Base-by-base conservation (phyloP, 768 basidiomycete genomes). In the Mycena pura region DNA sequence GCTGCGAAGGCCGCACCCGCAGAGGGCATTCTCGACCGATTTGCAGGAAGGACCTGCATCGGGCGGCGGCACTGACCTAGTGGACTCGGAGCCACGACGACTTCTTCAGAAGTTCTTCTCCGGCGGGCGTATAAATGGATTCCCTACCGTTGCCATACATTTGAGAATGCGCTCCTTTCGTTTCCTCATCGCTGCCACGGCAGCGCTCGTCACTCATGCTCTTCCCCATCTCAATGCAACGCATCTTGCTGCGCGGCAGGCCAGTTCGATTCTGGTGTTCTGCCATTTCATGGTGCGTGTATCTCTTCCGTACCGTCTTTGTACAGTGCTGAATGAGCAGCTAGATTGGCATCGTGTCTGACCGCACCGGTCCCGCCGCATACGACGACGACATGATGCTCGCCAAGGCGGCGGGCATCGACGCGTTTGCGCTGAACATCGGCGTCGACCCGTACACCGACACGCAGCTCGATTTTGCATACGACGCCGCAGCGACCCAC, bases 361-460 rank as follows among this genome's bases (percentile, higher is more conserved):
- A 64, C 44, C 50, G 68, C 19, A 60, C 29, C 7, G 64, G 53
- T 22, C 55, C 68, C n/a, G 25, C 62, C 7, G 66, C 45, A 19
- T 69, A 46, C 28, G 66, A 69, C 39, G 44, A 19, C 31, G 68
- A 69, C 47, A 69, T 67, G 66, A 28, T 38, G 19, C 63, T 57
- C 36, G 68, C 68, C n/a, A 67, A 65, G 45, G 60, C 60, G 4
- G 19, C 53, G 28, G 68, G 66, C 21, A 68, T 69, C 38, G 79
- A 82, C 49, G 82, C 75, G 6, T 82, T 83, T 58, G 80, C 81
- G 3, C 69, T 82, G 27, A 82, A 83, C 70, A 69, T 81, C 49
- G 81, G 81, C 29, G 70, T 68, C 27, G 79, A 81, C 64, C 47
- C 68, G 7, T 82, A 78, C 71, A 77, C 77, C 43, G 71, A 72